Percentiles rank a stretch among this genome's conserved stretches.
phyloP scores from a whole-genome alignment of 352 stramenopile species.

The Phytophthora crassamura region DNA sequence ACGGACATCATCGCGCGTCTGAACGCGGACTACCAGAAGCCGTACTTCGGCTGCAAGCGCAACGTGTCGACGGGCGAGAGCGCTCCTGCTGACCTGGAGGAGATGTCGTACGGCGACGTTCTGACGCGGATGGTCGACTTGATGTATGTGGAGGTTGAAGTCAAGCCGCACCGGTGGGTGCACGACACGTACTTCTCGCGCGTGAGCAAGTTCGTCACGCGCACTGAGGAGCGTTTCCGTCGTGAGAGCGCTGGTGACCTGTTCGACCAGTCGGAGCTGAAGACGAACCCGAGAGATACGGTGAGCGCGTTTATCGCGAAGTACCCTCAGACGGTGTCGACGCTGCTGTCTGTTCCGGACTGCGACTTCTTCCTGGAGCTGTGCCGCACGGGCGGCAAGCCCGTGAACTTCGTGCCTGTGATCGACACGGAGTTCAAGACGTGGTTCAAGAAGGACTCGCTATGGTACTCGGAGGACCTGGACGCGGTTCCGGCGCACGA shows the following conservation, averaged over 20 bases:
- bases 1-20: constrained; percentile 78
- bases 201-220: constrained; percentile 76
- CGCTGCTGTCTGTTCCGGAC: constrained; percentile 75
- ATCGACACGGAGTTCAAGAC: constrained; percentile 85
- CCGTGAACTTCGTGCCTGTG: constrained; percentile 87
- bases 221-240: constrained; percentile 72
- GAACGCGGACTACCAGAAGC: constrained; percentile 91
- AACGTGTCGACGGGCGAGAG: constrained; percentile 45
- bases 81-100: constrained; percentile 64
- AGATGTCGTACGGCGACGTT: constrained; percentile 90
- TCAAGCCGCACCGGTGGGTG: constrained; percentile 74
- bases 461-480: constrained; percentile 92
- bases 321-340: constrained; percentile 59
- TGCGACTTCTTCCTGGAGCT: constrained; percentile 86
- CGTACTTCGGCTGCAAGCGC: constrained; percentile 82
- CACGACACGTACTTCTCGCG: constrained; percentile 74
- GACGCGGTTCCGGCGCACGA: constrained; percentile 81
- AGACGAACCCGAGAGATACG: constrained; percentile 15
- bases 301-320: constrained; percentile 57
- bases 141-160: constrained; percentile 70
- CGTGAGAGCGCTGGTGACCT: constrained; percentile 34
- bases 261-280: constrained; percentile 57
- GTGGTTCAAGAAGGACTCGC: constrained; percentile 92
- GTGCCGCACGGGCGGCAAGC: constrained; percentile 84
- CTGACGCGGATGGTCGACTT: constrained; percentile 77